These are phyloP conservation scores for Taphrina confusa DNA, from an alignment of 1,139 yeast genomes.

Conservation along the genomic window DNA sequence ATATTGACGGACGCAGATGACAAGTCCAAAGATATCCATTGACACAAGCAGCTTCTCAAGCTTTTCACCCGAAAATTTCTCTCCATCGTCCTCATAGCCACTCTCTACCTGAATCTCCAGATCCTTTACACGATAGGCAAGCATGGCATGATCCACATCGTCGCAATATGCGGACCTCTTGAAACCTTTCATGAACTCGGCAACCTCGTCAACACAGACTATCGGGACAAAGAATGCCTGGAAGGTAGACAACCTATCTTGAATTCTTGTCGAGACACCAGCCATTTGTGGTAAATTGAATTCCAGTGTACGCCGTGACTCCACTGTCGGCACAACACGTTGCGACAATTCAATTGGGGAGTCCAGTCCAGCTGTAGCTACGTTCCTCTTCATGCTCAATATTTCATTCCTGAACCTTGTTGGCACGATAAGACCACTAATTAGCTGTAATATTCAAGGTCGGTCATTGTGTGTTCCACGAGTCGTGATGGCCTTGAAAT, in stretches of 20 bases:
- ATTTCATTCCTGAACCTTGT: no score
- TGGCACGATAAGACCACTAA: no score
- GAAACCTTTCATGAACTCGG: neutral
- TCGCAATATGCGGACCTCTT: neutral
- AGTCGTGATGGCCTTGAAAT: no score
- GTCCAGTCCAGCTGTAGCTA: no score
- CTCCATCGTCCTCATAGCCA: slow-evolving; percentile 37
- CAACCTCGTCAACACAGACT: neutral
- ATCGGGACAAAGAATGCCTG: slow-evolving; percentile 17
- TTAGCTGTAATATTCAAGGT: no score
- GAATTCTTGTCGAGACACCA: slow-evolving; percentile 13
- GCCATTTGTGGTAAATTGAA: slow-evolving; percentile 6
- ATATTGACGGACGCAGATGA: slow-evolving; percentile 28
- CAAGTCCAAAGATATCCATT: slow-evolving; percentile 23
- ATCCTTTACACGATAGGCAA: slow-evolving; percentile 4
- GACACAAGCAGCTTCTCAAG: slow-evolving; percentile 10
- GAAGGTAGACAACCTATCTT: slow-evolving; percentile 22
- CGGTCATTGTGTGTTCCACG: no score
- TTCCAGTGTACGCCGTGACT: no score
- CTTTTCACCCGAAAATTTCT: slow-evolving; percentile 33
- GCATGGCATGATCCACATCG: slow-evolving; percentile 25
- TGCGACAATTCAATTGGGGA: no score
- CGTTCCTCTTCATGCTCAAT: no score
- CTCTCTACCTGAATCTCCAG: neutral
- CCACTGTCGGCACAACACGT: no score